Base-by-base conservation (phyloP, 2,329 filamentous ascomycete species). In the Colletotrichum zoysiae region DNA sequence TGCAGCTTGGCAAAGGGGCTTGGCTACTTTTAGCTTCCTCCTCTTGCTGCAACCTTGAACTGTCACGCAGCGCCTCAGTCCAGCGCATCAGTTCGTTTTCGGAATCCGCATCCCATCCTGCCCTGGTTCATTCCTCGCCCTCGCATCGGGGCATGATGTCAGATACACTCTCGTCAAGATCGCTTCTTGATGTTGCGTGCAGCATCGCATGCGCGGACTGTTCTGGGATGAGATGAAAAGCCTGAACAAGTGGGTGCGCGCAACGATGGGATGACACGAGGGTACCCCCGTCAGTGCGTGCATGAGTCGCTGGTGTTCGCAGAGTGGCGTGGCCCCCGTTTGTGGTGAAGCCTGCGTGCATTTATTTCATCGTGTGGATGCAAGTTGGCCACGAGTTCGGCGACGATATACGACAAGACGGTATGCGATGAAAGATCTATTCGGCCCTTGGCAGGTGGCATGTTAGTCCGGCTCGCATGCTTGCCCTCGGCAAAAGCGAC, bases 251-350 rank as follows among this genome's bases (percentile, higher is more conserved):
- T 20, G 33, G 38, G 38, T 5, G 50, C 44, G 38, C 18, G 35
- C 6, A 30, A 38, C n/a, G 53, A 30, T 57, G 40, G 40, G 51
- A 65, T 65, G 53, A 50, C 53, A 40, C 40, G 16, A 40, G 46
- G 26, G n/a, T 33, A 58, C 26, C 63, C 48, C 63, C 63, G 26
- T 35, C 57, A 23, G 26, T 46, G 57, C 26, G 57, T 33, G 64
- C 42, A 50, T n/a, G 57, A 55, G 57, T 67, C 57, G 53, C 30
- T 12, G n/a, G 26, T 40, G 48, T n/a, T 44, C 46, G 56, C 64
- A 53, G 48, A 60, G 65, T 48, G 48, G 57, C 65, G 38, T 44
- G 23, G 61, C 18, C 30, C 48, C 23, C 61, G 35, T 42, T 44
- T 44, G 16, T 55, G 35, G 20, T 42, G 61, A 64, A n/a, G 35